phyloP scores from a whole-genome alignment of 768 basidiomycete genomes.

The Panaeolus cyanescens region DNA sequence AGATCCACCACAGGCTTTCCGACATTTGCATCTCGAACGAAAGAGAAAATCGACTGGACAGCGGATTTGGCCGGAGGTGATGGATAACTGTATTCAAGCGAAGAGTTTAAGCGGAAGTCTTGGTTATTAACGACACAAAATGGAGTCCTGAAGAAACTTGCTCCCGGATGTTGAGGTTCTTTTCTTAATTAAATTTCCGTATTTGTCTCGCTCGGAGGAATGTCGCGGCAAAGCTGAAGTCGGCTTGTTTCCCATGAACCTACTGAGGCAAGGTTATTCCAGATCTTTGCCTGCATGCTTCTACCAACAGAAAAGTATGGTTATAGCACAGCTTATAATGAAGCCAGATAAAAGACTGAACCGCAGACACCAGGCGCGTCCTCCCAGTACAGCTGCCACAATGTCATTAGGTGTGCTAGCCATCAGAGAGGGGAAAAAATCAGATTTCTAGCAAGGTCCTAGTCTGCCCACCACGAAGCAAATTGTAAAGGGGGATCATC shows the following conservation, averaged over 20 bases:
- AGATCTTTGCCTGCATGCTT: neutral
- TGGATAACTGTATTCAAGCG: neutral
- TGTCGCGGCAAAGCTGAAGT: neutral
- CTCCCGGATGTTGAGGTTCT: neutral
- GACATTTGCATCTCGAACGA: neutral
- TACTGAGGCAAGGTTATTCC: neutral
- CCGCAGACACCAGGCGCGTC: neutral
- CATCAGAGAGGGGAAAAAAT: neutral
- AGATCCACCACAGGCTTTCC: neutral
- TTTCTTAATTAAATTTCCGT: neutral
- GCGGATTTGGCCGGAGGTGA: neutral
- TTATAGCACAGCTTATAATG: neutral
- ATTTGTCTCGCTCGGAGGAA: neutral
- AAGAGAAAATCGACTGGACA: neutral
- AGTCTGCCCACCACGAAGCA: neutral
- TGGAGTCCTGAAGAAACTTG: neutral
- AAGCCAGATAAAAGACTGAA: neutral
- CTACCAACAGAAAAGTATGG: neutral
- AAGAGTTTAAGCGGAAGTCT: conserved; percentile 1
- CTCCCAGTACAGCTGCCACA: neutral
- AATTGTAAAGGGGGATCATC: neutral
- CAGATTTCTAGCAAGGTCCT: neutral
- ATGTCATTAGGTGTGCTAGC: too few relatives aligned
- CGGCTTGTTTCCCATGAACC: neutral
- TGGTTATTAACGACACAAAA: neutral